Base-by-base conservation (phyloP, 495 filamentous ascomycete genomes). In the Penicillium odoratum region DNA sequence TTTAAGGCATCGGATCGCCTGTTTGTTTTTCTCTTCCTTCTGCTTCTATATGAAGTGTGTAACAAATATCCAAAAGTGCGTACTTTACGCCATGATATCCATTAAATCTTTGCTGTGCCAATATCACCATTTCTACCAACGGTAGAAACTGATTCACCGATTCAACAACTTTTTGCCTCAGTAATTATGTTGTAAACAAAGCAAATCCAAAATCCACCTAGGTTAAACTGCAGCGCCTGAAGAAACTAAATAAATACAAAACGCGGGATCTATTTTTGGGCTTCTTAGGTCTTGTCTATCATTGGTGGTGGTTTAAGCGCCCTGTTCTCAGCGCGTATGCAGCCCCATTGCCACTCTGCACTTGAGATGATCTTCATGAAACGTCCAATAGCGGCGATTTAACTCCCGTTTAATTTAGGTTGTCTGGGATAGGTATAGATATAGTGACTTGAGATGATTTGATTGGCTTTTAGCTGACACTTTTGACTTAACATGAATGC, bases 241-340 rank as follows among this genome's bases (percentile, higher is more conserved):
- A 48, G 46, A 48, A 48, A 31, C 46, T 30, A 29, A 47, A 5
- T 47, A 47, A 47, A 25, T 45, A 29, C 21, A 28, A 30, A 33
- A 31, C 11, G 21, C 34, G 21, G 36, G 51, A 44, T 59, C 51
- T 59, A 54, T 59, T 59, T 54, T 53, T 26, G 44, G 50, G 21
- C n/a, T 18, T 10, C 16, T 8, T 9, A 13, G 15, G 7, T 25
- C 4, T 7, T 8, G 18, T 25, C 30, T 36, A 18, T 40, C 31
- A 51, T 53, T 42, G 52, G 53, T 55, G 50, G 51, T 52, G 16
- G 5, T 46, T 33, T 55, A 61, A 59, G 61, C 64, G 64, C 67
- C 59, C 67, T 49, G 59, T 36, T 53, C 33, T 5, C 66, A 57
- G 69, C 71, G 69, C 62, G 62, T 71, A 71, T 47, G 11, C 51